A percentile compares a stretch with the other conserved stretches of the same genome.
These are phyloP conservation scores for Zygnema circumcarinatum DNA, from an alignment of 139 green algal species.

Conservation along the genomic window DNA sequence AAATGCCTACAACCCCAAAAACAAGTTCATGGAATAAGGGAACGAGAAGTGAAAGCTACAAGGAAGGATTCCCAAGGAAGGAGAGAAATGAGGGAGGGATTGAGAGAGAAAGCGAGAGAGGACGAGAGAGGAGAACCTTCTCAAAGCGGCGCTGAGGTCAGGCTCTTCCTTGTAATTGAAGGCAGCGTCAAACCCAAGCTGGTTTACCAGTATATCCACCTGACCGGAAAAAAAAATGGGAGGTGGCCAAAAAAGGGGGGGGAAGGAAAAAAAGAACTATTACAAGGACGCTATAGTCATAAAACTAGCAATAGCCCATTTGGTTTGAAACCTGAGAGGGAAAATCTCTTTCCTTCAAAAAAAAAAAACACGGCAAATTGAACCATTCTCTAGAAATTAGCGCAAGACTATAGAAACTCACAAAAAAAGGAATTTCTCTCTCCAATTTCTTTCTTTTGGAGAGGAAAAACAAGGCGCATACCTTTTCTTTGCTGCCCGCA, in stretches of 20 bases:
- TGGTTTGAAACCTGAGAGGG: too few relatives aligned
- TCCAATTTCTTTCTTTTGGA: too few relatives aligned
- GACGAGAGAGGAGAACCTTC: conserved; percentile 1
- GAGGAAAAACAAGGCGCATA: too few relatives aligned
- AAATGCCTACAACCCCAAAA: conserved; percentile 10
- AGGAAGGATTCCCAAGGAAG: not conserved
- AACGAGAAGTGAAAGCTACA: not conserved
- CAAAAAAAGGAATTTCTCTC: too few relatives aligned
- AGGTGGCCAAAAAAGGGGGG: not conserved
- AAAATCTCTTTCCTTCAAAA: too few relatives aligned
- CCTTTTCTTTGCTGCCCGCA: conserved; percentile 63
- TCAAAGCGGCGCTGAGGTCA: conserved; percentile 22
- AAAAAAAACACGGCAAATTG: too few relatives aligned
- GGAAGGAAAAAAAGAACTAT: not conserved
- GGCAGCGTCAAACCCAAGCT: conserved; percentile 61
- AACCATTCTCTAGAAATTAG: too few relatives aligned
- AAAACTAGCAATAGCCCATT: too few relatives aligned
- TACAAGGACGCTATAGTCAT: too few relatives aligned
- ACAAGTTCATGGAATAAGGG: not conserved
- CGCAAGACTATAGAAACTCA: too few relatives aligned
- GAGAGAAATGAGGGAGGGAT: not conserved
- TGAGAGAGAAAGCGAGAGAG: not conserved
- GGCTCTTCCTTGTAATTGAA: conserved; percentile 66
- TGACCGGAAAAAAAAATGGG: conserved; percentile 11
- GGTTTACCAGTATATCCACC: conserved; percentile 37